A percentile compares a stretch with the other conserved stretches of the same genome.
Conservation (phyloP, 2,329 filamentous ascomycete genomes). For the Cordyceps sp. region DNA sequence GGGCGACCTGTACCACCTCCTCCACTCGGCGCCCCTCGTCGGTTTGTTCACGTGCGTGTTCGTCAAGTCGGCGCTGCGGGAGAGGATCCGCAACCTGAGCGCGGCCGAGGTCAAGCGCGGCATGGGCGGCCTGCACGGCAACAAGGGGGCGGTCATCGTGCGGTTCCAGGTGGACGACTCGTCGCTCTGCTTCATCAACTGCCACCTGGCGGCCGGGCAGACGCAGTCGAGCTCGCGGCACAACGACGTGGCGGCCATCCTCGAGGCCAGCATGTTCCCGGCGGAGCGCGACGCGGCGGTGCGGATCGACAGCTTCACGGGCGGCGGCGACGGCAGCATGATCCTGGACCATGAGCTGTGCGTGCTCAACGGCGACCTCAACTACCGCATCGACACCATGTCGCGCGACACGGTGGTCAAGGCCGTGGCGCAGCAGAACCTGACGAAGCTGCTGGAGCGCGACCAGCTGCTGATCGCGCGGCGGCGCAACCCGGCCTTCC, state of each 20-base stretch:
- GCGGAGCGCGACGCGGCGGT: slow-evolving; percentile 48
- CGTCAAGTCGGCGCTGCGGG: slow-evolving; percentile 63
- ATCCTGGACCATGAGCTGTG: slow-evolving; percentile 97
- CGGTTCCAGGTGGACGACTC: slow-evolving; percentile 91
- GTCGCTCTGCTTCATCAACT: slow-evolving; percentile 92
- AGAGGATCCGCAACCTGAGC: slow-evolving; percentile 60
- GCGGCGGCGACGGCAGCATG: slow-evolving; percentile 89
- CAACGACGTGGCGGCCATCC: slow-evolving; percentile 78
- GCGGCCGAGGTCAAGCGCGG: slow-evolving; percentile 83
- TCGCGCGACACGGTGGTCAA: slow-evolving; percentile 82
- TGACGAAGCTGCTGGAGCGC: slow-evolving; percentile 73
- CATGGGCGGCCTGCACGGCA: slow-evolving; percentile 88
- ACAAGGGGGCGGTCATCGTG: slow-evolving; percentile 85
- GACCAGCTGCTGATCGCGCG: slow-evolving; percentile 84
- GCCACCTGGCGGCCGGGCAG: slow-evolving; percentile 89
- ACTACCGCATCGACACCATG: slow-evolving; percentile 97
- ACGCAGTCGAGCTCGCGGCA: slow-evolving; percentile 80
- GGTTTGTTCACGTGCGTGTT: slow-evolving; percentile 95
- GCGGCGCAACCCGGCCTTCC: slow-evolving; percentile 78
- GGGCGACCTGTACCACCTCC: slow-evolving; percentile 62
- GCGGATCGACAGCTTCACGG: slow-evolving; percentile 64
- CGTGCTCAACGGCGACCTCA: slow-evolving; percentile 86
- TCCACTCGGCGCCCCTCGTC: slow-evolving; percentile 77
- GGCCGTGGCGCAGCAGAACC: slow-evolving; percentile 65
- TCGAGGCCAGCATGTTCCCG: slow-evolving; percentile 65